Conservation (phyloP, 208 protist species). For the Strigomonas culicis region DNA sequence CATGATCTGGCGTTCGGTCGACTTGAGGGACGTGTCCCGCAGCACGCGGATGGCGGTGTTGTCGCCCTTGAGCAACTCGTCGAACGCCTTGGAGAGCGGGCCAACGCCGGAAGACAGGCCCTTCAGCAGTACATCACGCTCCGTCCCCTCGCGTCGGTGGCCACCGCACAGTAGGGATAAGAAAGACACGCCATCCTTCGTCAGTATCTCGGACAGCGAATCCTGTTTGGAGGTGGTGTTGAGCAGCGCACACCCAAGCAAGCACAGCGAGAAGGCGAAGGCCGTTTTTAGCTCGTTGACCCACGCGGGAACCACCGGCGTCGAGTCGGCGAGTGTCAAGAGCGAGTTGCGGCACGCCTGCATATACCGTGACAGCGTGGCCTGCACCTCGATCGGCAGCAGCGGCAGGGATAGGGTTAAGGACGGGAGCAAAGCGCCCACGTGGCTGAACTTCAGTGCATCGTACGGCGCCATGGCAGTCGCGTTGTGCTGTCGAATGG, state of each 20-base stretch:
- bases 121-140: conserved; percentile 76
- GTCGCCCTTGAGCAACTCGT: conserved; percentile 69
- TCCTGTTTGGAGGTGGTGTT: conserved; percentile 14
- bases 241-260: conserved; percentile 71
- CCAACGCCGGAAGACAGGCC: conserved; percentile 84
- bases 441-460: conserved; percentile 58
- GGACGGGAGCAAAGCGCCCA: conserved; percentile 74
- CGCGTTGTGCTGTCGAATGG: conserved; percentile 43
- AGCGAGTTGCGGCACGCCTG: conserved; percentile 70
- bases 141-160: conserved; percentile 46
- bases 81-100: conserved; percentile 52
- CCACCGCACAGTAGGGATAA: conserved; percentile 60
- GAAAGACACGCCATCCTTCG: conserved; percentile 18
- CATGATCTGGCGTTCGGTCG: conserved; percentile 78
- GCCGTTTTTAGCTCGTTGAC: conserved; percentile 54
- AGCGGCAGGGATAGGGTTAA: conserved; percentile 76
- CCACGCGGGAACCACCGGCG: conserved; percentile 24
- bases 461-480: conserved; percentile 24
- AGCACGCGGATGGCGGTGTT: conserved; percentile 59
- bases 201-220: conserved; percentile 9
- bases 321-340: conserved; percentile 40
- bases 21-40: conserved; percentile 63
- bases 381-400: conserved; percentile 52
- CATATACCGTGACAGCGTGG: conserved; percentile 35
- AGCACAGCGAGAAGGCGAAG: conserved; percentile 68